phyloP scores from a whole-genome alignment of 176 grass and related monocot genomes.

The Hordeum vulgare region DNA sequence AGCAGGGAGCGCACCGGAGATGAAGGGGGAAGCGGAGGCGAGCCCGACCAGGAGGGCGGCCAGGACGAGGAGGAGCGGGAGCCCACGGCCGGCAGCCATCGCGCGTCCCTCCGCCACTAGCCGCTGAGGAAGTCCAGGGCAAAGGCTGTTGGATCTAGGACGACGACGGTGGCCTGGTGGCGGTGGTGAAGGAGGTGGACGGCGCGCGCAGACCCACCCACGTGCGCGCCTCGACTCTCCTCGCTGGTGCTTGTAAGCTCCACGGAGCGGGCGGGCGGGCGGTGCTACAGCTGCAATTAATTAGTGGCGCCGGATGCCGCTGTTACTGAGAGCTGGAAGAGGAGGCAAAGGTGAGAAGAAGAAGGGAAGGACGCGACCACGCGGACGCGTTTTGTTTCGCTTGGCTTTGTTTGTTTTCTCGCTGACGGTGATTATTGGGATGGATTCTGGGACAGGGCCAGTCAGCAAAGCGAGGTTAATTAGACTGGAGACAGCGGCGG shows the following conservation, averaged over 20 bases:
- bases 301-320: conserved; percentile 1
- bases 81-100: conserved; percentile 11
- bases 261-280: neutral
- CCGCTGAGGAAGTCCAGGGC: too few species aligned
- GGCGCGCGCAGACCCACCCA: conserved; percentile 14
- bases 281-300: conserved; percentile 15
- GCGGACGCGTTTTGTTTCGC: neutral
- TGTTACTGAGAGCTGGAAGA: neutral
- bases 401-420: neutral
- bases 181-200: neutral
- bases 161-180: neutral
- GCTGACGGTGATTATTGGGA: neutral
- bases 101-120: neutral
- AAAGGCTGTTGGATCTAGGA: conserved; percentile 20
- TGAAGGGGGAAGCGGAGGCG: conserved; percentile 21
- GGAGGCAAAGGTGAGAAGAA: neutral
- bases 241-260: conserved; percentile 13
- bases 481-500: too few species aligned
- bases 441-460: too few species aligned
- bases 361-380: neutral
- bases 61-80: neutral
- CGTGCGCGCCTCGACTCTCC: conserved; percentile 20
- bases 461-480: too few species aligned
- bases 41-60: conserved; percentile 13
- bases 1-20: conserved; percentile 16